Percentiles rank a stretch among this genome's conserved stretches.
These are phyloP conservation scores for Casuarina cunninghamiana DNA, from an alignment of 306 rosid genomes.

Conservation along the genomic window DNA sequence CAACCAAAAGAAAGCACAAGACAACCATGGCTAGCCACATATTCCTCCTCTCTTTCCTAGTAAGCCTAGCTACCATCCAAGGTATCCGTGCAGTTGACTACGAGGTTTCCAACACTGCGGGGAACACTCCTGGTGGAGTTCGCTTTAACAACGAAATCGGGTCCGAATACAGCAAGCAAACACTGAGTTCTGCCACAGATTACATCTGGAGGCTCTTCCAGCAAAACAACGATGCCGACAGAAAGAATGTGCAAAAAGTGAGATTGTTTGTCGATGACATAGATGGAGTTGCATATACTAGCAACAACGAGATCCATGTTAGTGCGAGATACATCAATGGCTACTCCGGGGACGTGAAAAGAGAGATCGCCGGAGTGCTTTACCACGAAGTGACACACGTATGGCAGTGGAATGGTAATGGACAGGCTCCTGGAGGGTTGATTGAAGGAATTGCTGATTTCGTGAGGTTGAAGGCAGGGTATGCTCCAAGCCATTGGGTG, in stretches of 20 bases:
- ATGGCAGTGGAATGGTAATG: conserved; percentile 40
- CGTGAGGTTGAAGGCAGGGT: conserved; percentile 43
- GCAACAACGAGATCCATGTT: conserved; percentile 34
- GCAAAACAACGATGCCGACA: conserved; percentile 11
- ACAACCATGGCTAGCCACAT: conserved; percentile 33
- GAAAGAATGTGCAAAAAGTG: conserved; percentile 29
- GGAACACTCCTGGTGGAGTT: conserved; percentile 20
- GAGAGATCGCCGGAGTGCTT: conserved; percentile 35
- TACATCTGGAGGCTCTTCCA: conserved; percentile 37
- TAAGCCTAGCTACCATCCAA: conserved; percentile 22
- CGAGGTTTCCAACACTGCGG: conserved; percentile 27
- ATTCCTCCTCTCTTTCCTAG: conserved; percentile 16
- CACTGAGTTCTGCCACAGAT: conserved; percentile 21
- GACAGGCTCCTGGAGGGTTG: conserved; percentile 31
- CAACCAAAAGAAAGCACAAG: background rate
- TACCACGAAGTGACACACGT: conserved; percentile 52
- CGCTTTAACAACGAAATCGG: conserved; percentile 40
- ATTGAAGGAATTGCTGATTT: conserved; percentile 53
- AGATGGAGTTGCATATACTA: conserved; percentile 30
- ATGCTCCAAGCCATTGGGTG: conserved; percentile 20
- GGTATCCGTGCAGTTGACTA: conserved; percentile 22
- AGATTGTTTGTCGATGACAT: conserved; percentile 31
- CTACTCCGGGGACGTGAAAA: conserved; percentile 22
- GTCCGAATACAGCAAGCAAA: conserved; percentile 27
- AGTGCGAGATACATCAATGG: conserved; percentile 22